phyloP scores from a whole-genome alignment of 805 yeast species.

The Yamadazyma endophytica region DNA sequence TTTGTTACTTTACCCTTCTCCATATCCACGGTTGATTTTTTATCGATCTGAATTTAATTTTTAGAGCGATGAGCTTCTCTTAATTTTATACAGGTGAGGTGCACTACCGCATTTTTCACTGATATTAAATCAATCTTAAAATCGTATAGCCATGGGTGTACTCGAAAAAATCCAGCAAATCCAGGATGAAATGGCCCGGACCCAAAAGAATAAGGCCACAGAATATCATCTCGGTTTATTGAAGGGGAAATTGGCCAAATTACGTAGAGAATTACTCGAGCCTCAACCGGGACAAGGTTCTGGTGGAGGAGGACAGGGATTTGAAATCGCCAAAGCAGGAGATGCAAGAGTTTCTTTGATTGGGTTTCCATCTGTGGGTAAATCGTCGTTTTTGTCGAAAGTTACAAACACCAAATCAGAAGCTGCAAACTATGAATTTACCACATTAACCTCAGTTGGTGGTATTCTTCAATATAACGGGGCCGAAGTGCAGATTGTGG shows the following conservation, averaged over 20 bases:
- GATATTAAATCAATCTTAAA: not conserved
- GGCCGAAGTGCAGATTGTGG: conserved; percentile 96
- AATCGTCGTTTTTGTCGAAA: conserved; percentile 82
- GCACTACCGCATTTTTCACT: not conserved
- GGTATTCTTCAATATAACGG: conserved; percentile 94
- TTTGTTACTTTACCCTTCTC: not conserved
- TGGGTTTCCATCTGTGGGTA: conserved; percentile 98
- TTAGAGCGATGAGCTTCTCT: conserved; percentile 2
- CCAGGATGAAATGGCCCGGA: conserved; percentile 89
- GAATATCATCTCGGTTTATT: conserved; percentile 93
- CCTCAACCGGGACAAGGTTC: conserved; percentile 78
- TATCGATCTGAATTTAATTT: not conserved
- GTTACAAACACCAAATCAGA: conserved; percentile 93
- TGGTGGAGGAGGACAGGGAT: conserved; percentile 78
- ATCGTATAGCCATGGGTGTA: conserved; percentile 19
- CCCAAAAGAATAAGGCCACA: conserved; percentile 97
- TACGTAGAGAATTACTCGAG: conserved; percentile 84
- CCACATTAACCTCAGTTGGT: conserved; percentile 94
- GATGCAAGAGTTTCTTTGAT: conserved; percentile 94
- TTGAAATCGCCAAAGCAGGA: conserved; percentile 92
- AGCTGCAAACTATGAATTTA: conserved; percentile 92
- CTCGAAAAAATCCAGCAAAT: conserved; percentile 79
- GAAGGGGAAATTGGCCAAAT: conserved; percentile 91
- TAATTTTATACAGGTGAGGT: not conserved
- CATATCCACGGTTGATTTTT: conserved; percentile 1